Evolutionary conservation across 352 stramenopile species (phyloP).

Genomic region (Phytophthora syringae): DNA sequence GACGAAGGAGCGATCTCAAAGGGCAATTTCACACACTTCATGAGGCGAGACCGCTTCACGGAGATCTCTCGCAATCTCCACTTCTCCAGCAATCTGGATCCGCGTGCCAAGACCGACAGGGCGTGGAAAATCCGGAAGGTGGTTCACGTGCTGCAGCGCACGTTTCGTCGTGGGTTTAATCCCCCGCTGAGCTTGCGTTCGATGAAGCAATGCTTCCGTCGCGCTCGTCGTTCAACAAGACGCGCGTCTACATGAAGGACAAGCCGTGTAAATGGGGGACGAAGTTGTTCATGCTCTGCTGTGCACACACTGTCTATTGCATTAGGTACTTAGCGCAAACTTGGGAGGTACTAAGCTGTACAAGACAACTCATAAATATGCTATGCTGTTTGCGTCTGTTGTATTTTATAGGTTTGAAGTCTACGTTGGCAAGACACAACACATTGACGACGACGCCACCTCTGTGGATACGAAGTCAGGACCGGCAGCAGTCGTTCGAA

Average conservation of each 20-base stretch:
- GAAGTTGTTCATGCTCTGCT: not conserved
- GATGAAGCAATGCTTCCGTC: conserved; percentile 3
- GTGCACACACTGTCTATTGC: not conserved
- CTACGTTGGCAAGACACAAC: conserved; percentile 11
- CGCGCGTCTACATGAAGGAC: not conserved
- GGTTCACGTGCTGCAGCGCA: not conserved
- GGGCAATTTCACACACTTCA: not conserved
- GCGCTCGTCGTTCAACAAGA: conserved; percentile 1
- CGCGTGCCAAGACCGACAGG: not conserved
- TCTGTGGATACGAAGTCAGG: conserved; percentile 9
- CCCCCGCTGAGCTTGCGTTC: conserved; percentile 1
- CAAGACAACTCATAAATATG: not conserved
- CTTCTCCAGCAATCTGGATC: conserved; percentile 2
- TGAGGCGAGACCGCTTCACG: not conserved
- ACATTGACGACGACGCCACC: not conserved
- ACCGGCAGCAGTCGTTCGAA: conserved; percentile 5
- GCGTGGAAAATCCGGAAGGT: conserved; percentile 5
- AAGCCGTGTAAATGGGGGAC: not conserved
- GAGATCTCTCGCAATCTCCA: conserved; percentile 3
- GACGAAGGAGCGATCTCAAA: not conserved
- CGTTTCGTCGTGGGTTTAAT: not conserved
- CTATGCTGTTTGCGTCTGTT: not conserved
- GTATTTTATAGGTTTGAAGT: not conserved
- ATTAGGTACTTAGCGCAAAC: not conserved
- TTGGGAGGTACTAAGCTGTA: not conserved